Conservation (phyloP, 495 filamentous ascomycete genomes). For the Parathielavia hyrcaniae region DNA sequence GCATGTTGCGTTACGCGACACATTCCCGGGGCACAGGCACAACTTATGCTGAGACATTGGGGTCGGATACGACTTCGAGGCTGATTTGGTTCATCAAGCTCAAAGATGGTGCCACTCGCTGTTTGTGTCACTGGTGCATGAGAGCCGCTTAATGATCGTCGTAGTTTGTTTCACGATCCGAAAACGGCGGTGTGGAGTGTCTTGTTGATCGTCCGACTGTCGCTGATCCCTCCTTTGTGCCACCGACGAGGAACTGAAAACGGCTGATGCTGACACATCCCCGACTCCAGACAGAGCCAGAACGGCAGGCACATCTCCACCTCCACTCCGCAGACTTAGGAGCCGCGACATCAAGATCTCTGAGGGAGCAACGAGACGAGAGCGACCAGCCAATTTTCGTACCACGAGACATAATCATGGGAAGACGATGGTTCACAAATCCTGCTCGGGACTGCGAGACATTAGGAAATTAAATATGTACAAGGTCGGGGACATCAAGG, state of each 20-base stretch:
- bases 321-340: neutral
- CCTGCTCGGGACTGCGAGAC: slow-evolving; percentile 9
- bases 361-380: neutral
- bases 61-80: neutral
- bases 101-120: neutral
- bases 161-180: neutral
- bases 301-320: neutral
- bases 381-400: neutral
- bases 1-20: no score
- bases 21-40: neutral
- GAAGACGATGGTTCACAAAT: neutral
- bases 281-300: neutral
- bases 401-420: neutral
- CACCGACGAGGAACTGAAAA: neutral
- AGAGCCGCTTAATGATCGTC: neutral
- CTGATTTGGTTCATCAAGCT: neutral
- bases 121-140: neutral
- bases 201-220: slow-evolving; percentile 1
- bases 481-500: neutral
- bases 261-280: neutral
- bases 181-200: slow-evolving; percentile 1
- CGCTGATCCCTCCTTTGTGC: neutral
- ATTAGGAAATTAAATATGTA: slow-evolving; percentile 14
- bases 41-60: neutral
- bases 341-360: neutral